Evolutionary conservation across 768 basidiomycete genomes (phyloP).

Genomic region (Pisolithus orientalis): DNA sequence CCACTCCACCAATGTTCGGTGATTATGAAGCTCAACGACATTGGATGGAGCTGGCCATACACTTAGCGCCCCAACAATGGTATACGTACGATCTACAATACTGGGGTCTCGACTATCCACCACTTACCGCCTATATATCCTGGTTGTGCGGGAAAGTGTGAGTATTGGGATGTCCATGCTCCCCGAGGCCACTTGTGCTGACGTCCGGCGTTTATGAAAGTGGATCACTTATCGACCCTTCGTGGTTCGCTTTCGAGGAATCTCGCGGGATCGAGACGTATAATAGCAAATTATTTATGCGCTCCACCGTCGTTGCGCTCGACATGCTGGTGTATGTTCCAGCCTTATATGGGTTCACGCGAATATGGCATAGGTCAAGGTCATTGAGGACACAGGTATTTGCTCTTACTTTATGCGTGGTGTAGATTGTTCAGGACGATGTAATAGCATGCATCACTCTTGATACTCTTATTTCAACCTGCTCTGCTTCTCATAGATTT

Average conservation of each 20-base stretch:
- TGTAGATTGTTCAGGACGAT: neutral
- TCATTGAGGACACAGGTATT: constrained; percentile 75
- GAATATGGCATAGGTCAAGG: constrained; percentile 59
- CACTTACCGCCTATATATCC: constrained; percentile 84
- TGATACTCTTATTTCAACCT: constrained; percentile 77
- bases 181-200: neutral
- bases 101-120: constrained; percentile 96
- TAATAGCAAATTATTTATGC: constrained; percentile 72
- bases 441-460: constrained; percentile 44
- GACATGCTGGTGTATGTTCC: constrained; percentile 74
- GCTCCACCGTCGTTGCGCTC: constrained; percentile 59
- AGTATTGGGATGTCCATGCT: constrained; percentile 25
- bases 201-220: constrained; percentile 24
- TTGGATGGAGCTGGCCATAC: constrained; percentile 89
- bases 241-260: constrained; percentile 65
- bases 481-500: constrained; percentile 80
- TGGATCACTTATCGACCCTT: constrained; percentile 42
- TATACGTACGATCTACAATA: constrained; percentile 85
- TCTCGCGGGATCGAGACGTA: constrained; percentile 71
- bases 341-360: constrained; percentile 60
- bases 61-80: constrained; percentile 73
- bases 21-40: constrained; percentile 94
- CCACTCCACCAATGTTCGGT: constrained; percentile 77
- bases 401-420: neutral
- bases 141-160: constrained; percentile 78